A percentile compares a stretch with the other conserved stretches of the same genome.
These are phyloP conservation scores for Herpetospermum pedunculosum DNA, from an alignment of 306 rosid genomes.

Conservation along the genomic window DNA sequence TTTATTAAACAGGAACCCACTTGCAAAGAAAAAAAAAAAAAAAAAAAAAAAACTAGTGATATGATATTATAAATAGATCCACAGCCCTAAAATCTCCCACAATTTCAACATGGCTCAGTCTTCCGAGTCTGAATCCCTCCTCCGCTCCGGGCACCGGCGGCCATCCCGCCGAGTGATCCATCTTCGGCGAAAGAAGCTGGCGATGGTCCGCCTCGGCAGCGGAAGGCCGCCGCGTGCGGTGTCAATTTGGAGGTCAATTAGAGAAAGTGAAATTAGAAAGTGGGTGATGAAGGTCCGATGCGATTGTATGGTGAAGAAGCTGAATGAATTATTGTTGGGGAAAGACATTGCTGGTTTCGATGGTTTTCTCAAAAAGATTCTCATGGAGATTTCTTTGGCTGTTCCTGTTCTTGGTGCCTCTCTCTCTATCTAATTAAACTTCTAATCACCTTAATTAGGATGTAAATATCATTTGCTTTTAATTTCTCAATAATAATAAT, in stretches of 20 bases:
- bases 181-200: slow-evolving; percentile 29
- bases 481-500: too few relatives aligned
- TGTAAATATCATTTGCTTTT: too few relatives aligned
- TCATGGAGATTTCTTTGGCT: slow-evolving; percentile 51
- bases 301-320: slow-evolving; percentile 26
- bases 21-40: too few relatives aligned
- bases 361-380: slow-evolving; percentile 36
- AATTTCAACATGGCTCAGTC: slow-evolving; percentile 24
- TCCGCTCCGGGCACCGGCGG: slow-evolving; percentile 8
- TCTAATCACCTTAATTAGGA: too few relatives aligned
- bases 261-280: slow-evolving; percentile 32
- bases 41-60: too few relatives aligned
- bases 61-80: background rate
- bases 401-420: slow-evolving; percentile 40
- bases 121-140: slow-evolving; percentile 1
- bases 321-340: slow-evolving; percentile 28
- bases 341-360: slow-evolving; percentile 19
- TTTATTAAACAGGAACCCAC: too few relatives aligned
- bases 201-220: slow-evolving; percentile 33
- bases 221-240: slow-evolving; percentile 26
- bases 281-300: slow-evolving; percentile 28
- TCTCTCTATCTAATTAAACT: background rate
- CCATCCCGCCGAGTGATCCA: slow-evolving; percentile 16
- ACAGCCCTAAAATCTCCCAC: background rate
- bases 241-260: slow-evolving; percentile 17